Evolutionary conservation across 2,329 filamentous ascomycete species (phyloP).

Genomic region (Nemania sp.): DNA sequence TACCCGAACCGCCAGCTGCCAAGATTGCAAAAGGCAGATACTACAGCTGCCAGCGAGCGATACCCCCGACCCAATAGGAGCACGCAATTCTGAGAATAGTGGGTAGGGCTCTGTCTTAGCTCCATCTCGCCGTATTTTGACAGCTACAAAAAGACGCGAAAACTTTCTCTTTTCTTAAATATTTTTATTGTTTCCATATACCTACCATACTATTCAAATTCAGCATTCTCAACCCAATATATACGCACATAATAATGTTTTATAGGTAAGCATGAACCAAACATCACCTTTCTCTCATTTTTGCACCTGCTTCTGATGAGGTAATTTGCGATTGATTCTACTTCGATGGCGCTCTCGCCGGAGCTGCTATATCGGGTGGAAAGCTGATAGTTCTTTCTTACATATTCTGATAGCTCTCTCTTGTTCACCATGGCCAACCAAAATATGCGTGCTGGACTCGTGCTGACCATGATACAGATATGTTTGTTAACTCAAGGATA

Average conservation of each 20-base stretch:
- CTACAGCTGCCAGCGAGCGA: slow-evolving; percentile 3
- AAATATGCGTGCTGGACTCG: background rate
- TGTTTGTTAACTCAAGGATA: background rate
- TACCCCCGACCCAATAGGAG: slow-evolving; percentile 11
- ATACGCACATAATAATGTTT: background rate
- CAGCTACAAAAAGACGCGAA: slow-evolving; percentile 30
- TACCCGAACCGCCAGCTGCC: slow-evolving; percentile 21
- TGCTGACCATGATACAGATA: slow-evolving; percentile 33
- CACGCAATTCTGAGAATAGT: background rate
- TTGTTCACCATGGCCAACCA: background rate
- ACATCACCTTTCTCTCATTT: slow-evolving; percentile 40
- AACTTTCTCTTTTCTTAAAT: background rate
- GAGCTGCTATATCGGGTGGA: slow-evolving; percentile 82
- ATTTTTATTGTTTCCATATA: background rate
- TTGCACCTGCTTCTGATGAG: slow-evolving; percentile 72
- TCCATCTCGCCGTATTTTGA: slow-evolving; percentile 19
- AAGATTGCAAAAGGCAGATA: slow-evolving; percentile 31
- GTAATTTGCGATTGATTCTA: slow-evolving; percentile 99
- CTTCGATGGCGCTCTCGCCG: slow-evolving; percentile 88
- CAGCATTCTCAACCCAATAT: background rate
- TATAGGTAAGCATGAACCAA: slow-evolving; percentile 23
- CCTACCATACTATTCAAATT: slow-evolving; percentile 1
- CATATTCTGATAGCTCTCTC: slow-evolving; percentile 85
- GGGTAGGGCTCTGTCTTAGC: slow-evolving; percentile 9
- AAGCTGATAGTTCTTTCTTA: slow-evolving; percentile 96